These are phyloP conservation scores for Chaetomium globosum DNA, from an alignment of 2,329 filamentous ascomycete species.

Conservation along the genomic window DNA sequence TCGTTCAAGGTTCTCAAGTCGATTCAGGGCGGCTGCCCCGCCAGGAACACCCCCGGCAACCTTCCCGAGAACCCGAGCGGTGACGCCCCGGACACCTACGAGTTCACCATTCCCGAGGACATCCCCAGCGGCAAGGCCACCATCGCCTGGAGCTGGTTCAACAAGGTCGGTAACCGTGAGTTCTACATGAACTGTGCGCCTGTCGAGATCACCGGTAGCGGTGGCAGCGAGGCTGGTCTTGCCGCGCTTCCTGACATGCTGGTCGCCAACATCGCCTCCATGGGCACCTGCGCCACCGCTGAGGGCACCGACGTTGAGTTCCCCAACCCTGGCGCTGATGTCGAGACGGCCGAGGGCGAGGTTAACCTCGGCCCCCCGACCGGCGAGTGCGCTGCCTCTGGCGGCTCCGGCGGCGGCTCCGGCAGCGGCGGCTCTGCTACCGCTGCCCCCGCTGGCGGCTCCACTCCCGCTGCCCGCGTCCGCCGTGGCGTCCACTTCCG, in stretches of 20 bases:
- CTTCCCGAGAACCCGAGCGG: conserved; percentile 51
- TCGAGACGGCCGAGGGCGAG: conserved; percentile 46
- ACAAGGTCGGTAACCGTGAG: conserved; percentile 88
- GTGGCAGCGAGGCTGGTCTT: conserved; percentile 56
- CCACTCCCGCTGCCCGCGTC: conserved; percentile 22
- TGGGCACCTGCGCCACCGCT: conserved; percentile 57
- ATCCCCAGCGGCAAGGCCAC: conserved; percentile 76
- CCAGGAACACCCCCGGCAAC: conserved; percentile 60
- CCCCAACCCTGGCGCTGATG: conserved; percentile 65
- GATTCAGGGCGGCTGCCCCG: conserved; percentile 82
- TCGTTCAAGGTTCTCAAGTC: conserved; percentile 90
- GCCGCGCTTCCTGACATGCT: conserved; percentile 72
- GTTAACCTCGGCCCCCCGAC: conserved; percentile 18
- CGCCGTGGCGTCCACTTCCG: conserved; percentile 13
- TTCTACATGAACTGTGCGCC: conserved; percentile 98
- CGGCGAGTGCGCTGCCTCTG: conserved; percentile 28
- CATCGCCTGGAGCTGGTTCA: conserved; percentile 94
- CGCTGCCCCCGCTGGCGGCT: conserved; percentile 25
- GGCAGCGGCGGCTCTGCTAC: conserved; percentile 19
- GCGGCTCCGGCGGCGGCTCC: not conserved
- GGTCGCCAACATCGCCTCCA: conserved; percentile 64
- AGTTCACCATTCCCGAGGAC: conserved; percentile 70
- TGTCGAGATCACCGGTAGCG: conserved; percentile 62
- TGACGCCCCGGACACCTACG: conserved; percentile 59
- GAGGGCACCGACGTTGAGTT: conserved; percentile 64